These are phyloP conservation scores for Suillus brevipes DNA, from an alignment of 768 basidiomycete species.

Conservation along the genomic window DNA sequence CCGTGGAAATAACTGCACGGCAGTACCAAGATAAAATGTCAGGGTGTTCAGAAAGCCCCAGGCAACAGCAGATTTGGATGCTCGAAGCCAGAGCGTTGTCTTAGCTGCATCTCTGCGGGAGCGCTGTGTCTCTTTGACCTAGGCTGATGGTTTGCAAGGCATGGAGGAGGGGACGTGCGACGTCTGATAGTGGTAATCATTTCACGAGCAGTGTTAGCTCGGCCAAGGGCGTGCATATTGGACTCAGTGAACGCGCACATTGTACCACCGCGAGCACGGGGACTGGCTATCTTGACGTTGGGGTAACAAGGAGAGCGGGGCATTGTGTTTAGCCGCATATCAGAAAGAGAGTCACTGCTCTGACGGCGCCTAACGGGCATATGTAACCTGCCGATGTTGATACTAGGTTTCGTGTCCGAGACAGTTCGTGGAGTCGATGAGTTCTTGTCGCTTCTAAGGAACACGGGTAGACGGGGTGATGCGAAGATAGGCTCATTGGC, in stretches of 20 bases:
- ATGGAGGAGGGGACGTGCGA: constrained; percentile 42
- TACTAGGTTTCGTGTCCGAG: constrained; percentile 25
- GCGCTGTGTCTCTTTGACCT: constrained; percentile 60
- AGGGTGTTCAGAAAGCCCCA: constrained; percentile 51
- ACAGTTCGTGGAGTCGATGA: constrained; percentile 13
- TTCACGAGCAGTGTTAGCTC: constrained; percentile 56
- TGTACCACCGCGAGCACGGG: constrained; percentile 44
- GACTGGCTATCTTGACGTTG: constrained; percentile 50
- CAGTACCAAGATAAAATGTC: not conserved
- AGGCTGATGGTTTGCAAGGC: constrained; percentile 25
- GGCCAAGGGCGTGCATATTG: constrained; percentile 53
- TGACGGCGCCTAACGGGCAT: constrained; percentile 39
- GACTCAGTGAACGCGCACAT: constrained; percentile 51
- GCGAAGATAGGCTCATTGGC: not conserved
- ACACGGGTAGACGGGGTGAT: constrained; percentile 33
- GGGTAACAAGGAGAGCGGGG: constrained; percentile 37
- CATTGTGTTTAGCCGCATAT: constrained; percentile 20
- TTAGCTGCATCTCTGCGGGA: constrained; percentile 57
- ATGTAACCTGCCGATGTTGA: constrained; percentile 42
- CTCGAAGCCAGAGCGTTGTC: constrained; percentile 54
- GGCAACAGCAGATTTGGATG: constrained; percentile 59
- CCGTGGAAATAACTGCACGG: not conserved
- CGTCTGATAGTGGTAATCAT: constrained; percentile 68
- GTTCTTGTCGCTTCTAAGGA: constrained; percentile 24
- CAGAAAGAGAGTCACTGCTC: constrained; percentile 10